phyloP scores from a whole-genome alignment of 768 basidiomycete species.

The Hygrocybe coccinea region DNA sequence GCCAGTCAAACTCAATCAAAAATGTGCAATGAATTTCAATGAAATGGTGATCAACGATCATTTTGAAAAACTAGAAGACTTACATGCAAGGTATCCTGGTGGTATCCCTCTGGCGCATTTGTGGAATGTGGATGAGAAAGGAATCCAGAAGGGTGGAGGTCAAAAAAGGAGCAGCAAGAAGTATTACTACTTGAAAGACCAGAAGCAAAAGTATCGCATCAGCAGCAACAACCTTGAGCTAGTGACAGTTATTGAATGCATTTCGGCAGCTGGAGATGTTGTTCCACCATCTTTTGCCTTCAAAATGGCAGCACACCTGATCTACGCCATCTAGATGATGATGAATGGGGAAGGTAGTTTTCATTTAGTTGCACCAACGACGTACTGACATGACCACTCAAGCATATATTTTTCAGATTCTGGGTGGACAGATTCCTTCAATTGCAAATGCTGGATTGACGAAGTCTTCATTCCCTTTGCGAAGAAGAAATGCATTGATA shows the following conservation, averaged over 20 bases:
- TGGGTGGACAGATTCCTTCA: constrained; percentile 39
- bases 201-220: constrained; percentile 17
- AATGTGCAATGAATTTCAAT: too few relatives aligned
- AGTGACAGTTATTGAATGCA: constrained; percentile 37
- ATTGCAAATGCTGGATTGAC: constrained; percentile 37
- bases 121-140: constrained; percentile 31
- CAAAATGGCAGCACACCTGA: constrained; percentile 6
- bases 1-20: too few relatives aligned
- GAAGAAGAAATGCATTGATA: constrained; percentile 16
- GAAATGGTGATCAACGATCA: too few relatives aligned
- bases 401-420: constrained; percentile 4
- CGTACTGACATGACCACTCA: constrained; percentile 9
- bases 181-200: constrained; percentile 9
- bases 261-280: constrained; percentile 30
- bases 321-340: background rate
- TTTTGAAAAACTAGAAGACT: too few relatives aligned
- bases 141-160: constrained; percentile 24
- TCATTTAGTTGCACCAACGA: background rate
- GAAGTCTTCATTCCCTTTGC: constrained; percentile 36
- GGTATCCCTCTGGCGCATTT: constrained; percentile 24
- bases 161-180: constrained; percentile 12
- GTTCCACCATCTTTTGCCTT: constrained; percentile 28
- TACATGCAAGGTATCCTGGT: too few relatives aligned
- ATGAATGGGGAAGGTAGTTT: background rate
- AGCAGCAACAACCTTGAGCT: constrained; percentile 34